Evolutionary conservation across 2,329 filamentous ascomycete genomes (phyloP), one percentile per base, ranked within the genome.

Genomic region (Scedosporium dehoogii): DNA sequence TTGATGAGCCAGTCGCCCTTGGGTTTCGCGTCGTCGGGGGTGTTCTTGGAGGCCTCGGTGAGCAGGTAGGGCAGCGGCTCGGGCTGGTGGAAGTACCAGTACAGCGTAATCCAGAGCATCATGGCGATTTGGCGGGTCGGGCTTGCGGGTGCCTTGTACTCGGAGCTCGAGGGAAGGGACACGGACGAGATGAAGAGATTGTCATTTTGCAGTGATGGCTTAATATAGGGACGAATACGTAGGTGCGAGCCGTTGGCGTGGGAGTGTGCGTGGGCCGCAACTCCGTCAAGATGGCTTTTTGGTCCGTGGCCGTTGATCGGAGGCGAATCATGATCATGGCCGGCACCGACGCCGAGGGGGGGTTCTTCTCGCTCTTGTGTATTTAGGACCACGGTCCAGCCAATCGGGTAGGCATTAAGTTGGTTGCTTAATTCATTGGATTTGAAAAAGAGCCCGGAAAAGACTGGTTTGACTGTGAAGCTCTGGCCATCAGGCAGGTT

Each of bases 71-170:
- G 79, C 23, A 82, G 79, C 0, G 93, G 93, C 68, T 88, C 82
- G 1, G 86, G 82, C 73, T 96, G 91, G 75, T 97, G 92, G 69
- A 97, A 97, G 78, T 97, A 97, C 93, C 93, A 97, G 78, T 91
- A 96, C 51, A 97, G 79, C 1, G 91, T 92, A 41, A 92, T 86
- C 90, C 91, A 97, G 6, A 97, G 81, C 89, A 97, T 96, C 90
- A 97, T 92, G 67, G 93, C 93, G 64, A 96, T 90, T 75, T 96
- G 90, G 55, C 92, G 82, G 0, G 91, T 94, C 0, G 91, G 91
- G 65, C 91, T 96, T 14, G 81, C 85, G 1, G 88, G 84, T 1
- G 91, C 85, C 71, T 89, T 91, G 76, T 89, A 96, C 58, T 96
- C 91, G 71, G 77, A 85, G 72, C 81, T 89, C 59, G 88, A 89